A percentile compares a stretch with the other conserved stretches of the same genome.
Evolutionary conservation across 495 filamentous ascomycete genomes (phyloP).

Genomic region (Xylaria palmicola): DNA sequence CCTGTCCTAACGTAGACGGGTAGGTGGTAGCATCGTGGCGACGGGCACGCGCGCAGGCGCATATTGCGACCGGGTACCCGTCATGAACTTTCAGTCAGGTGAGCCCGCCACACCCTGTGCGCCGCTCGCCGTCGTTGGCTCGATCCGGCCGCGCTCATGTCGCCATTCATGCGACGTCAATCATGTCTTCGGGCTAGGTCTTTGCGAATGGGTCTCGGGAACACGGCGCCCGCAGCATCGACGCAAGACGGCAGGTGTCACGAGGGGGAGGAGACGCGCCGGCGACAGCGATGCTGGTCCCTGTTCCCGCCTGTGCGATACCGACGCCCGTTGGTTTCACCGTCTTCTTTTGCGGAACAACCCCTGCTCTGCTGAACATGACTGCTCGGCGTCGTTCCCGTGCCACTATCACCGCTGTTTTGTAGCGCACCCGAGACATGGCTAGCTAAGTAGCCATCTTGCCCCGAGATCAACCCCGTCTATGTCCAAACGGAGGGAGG

Average conservation of each 20-base stretch:
- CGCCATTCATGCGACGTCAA: no score
- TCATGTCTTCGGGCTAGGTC: no score
- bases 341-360: neutral
- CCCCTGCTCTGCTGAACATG: neutral
- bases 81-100: neutral
- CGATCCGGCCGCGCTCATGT: no score
- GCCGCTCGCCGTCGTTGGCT: no score
- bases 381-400: neutral
- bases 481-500: no score
- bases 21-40: neutral
- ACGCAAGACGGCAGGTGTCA: conserved; percentile 8
- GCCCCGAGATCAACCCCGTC: neutral
- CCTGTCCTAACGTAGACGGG: neutral
- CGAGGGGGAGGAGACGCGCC: neutral
- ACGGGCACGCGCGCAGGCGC: neutral
- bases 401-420: neutral
- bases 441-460: neutral
- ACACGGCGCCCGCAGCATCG: no score
- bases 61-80: neutral
- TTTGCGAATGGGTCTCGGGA: no score
- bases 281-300: neutral
- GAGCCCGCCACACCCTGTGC: neutral
- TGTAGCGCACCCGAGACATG: neutral
- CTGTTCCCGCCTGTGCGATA: neutral
- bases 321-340: neutral